Base-by-base conservation (phyloP, 2,329 filamentous ascomycete genomes). In the Diaporthe australafricana region DNA sequence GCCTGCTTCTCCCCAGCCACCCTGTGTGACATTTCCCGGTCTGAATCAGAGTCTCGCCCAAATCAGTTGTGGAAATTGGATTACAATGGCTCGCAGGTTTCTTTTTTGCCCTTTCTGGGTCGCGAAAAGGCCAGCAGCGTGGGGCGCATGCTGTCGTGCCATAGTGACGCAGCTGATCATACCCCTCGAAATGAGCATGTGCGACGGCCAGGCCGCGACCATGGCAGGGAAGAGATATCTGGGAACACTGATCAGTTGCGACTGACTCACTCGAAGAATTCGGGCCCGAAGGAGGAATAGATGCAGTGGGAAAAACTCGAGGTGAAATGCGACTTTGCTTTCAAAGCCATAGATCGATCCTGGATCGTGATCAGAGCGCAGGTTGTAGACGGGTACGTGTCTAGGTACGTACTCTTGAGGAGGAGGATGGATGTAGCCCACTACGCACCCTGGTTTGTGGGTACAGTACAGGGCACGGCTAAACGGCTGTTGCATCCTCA, bases 31-130 rank as follows among this genome's bases (percentile, higher is more conserved):
- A 20, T 35, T 5, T n/a, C 12, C 20, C 14, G 42, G 35, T 25
- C 30, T 35, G 45, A 30, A 50, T 50, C 60, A 50, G 30, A 35
- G 60, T 65, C 30, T 62, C 40, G 42, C 27, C 42, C 27, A 42
- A 63, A 48, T 32, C 25, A 63, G 57, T 22, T 63, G 57, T 48
- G 40, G 57, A 63, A 11, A 63, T 63, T 47, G 11, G 40, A 47
- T 47, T 6, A 45, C 57, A n/a, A 40, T 22, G n/a, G 40, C 20
- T 63, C 40, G 57, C 57, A 32, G 25, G 17, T 48, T 35, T 27
- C 25, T 38, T 65, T 65, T 50, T 65, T 65, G 60, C 60, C 60
- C 60, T 38, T 38, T 65, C 12, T 50, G 60, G 60, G 42, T 25
- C 25, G 35, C 30, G 20, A 63, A 42, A 65, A 25, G 45, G 45